Percentiles rank a stretch among this genome's conserved stretches.
These are phyloP conservation scores for Alternaria dauci DNA, from an alignment of 2,329 filamentous ascomycete species.

Conservation along the genomic window DNA sequence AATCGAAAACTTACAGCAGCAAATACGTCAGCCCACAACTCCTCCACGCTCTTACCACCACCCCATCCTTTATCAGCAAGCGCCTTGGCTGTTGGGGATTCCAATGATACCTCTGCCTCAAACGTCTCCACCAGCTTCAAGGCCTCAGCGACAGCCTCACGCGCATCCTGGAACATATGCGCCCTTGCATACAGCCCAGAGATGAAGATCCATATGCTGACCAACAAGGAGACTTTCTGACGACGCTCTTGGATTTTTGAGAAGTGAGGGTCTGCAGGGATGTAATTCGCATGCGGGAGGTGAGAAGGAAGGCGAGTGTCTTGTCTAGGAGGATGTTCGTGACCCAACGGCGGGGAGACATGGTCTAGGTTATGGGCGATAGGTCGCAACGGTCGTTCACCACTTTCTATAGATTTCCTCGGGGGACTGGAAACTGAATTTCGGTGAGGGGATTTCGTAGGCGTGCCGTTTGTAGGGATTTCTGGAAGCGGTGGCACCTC, in stretches of 20 bases:
- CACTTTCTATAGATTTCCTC: constrained; percentile 40
- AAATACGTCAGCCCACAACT: constrained; percentile 84
- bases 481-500: constrained; percentile 40
- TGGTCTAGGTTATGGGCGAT: constrained; percentile 53
- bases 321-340: constrained; percentile 55
- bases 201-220: constrained; percentile 90
- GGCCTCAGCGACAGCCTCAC: constrained; percentile 82
- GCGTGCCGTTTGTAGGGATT: constrained; percentile 26
- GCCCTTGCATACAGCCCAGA: constrained; percentile 87
- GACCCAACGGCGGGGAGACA: constrained; percentile 49
- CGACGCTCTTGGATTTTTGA: constrained; percentile 61
- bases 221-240: constrained; percentile 66
- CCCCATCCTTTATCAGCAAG: constrained; percentile 77
- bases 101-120: constrained; percentile 70
- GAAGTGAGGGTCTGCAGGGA: constrained; percentile 58
- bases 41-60: constrained; percentile 80
- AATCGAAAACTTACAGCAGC: constrained; percentile 69
- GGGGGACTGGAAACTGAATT: constrained; percentile 33
- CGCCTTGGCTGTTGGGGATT: constrained; percentile 68
- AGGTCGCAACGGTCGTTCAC: constrained; percentile 50
- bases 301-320: constrained; percentile 55
- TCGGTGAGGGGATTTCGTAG: constrained; percentile 28
- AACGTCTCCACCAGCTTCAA: constrained; percentile 75
- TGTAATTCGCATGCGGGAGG: constrained; percentile 45
- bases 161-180: constrained; percentile 79